Evolutionary conservation across 108 stramenopile species (phyloP).

Genomic region (Cyclotella atomus): DNA sequence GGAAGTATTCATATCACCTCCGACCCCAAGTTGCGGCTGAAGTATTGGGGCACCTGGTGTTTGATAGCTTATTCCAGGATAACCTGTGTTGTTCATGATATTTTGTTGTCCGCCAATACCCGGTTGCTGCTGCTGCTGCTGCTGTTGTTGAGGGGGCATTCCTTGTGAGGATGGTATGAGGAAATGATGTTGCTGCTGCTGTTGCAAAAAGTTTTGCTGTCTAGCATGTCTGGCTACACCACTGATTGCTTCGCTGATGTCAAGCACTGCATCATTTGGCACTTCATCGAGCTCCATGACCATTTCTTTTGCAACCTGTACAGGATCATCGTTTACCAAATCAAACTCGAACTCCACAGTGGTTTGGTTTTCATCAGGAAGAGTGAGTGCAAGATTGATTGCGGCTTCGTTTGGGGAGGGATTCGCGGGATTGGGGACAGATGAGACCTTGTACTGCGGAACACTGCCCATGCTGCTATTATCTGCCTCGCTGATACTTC

Average conservation of each 20-base stretch:
- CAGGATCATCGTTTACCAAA: slow-evolving; percentile 86
- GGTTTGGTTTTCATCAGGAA: slow-evolving; percentile 80
- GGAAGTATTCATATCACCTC: slow-evolving; percentile 22
- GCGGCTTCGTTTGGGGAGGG: slow-evolving; percentile 74
- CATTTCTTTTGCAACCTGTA: slow-evolving; percentile 89
- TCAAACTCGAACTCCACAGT: slow-evolving; percentile 90
- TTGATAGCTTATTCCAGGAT: slow-evolving; percentile 28
- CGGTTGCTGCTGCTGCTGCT: slow-evolving; percentile 46
- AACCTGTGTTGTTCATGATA: slow-evolving; percentile 32
- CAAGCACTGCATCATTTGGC: slow-evolving; percentile 76
- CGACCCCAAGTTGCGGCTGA: slow-evolving; percentile 16
- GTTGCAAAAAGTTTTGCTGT: slow-evolving; percentile 70
- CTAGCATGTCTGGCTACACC: slow-evolving; percentile 76
- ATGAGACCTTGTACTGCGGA: slow-evolving; percentile 63
- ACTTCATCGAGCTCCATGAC: slow-evolving; percentile 81
- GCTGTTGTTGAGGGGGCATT: slow-evolving; percentile 13
- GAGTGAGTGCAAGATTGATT: slow-evolving; percentile 77
- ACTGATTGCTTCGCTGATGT: slow-evolving; percentile 88
- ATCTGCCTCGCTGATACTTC: slow-evolving; percentile 30
- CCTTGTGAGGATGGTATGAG: slow-evolving; percentile 28
- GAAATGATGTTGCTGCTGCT: slow-evolving; percentile 42
- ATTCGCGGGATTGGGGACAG: slow-evolving; percentile 59
- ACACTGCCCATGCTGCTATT: slow-evolving; percentile 18
- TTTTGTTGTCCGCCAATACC: slow-evolving; percentile 25
- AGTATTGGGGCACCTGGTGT: slow-evolving; percentile 5